Conservation (phyloP, 2,329 filamentous ascomycete genomes). For the Fusarium zealandicum region DNA sequence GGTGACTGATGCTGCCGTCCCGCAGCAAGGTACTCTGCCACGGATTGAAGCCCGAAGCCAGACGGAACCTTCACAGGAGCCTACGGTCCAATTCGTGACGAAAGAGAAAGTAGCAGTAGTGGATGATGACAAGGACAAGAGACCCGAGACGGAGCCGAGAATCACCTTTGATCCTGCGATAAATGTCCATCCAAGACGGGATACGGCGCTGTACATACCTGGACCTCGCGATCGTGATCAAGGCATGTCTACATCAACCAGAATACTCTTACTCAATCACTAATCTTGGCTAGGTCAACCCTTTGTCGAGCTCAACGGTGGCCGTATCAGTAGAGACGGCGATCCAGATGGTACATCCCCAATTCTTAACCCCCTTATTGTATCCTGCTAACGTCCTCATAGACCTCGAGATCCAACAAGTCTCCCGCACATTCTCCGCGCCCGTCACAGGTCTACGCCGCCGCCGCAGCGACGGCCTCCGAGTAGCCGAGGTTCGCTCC, state of each 20-base stretch:
- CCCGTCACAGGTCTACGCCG: conserved; percentile 31
- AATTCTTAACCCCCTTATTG: background rate
- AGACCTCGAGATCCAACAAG: conserved; percentile 33
- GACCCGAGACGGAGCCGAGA: conserved; percentile 11
- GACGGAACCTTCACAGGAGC: conserved; percentile 17
- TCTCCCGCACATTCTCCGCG: conserved; percentile 22
- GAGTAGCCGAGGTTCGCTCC: conserved; percentile 44
- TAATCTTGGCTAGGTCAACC: conserved; percentile 36
- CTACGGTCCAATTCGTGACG: background rate
- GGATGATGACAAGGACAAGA: conserved; percentile 5
- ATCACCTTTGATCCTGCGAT: conserved; percentile 43
- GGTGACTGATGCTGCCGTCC: conserved; percentile 14
- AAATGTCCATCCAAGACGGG: conserved; percentile 38
- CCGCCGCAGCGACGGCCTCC: conserved; percentile 33
- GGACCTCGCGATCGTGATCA: conserved; percentile 45
- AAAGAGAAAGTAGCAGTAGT: background rate
- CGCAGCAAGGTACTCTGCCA: conserved; percentile 10
- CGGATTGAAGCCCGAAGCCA: conserved; percentile 22
- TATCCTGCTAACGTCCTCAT: background rate
- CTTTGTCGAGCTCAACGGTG: conserved; percentile 38
- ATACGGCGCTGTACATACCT: conserved; percentile 42
- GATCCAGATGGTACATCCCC: conserved; percentile 14
- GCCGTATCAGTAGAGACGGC: conserved; percentile 34
- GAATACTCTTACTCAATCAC: background rate
- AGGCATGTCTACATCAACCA: conserved; percentile 20